Conservation (phyloP, 257 asterid species). For the Asclepias syriaca region DNA sequence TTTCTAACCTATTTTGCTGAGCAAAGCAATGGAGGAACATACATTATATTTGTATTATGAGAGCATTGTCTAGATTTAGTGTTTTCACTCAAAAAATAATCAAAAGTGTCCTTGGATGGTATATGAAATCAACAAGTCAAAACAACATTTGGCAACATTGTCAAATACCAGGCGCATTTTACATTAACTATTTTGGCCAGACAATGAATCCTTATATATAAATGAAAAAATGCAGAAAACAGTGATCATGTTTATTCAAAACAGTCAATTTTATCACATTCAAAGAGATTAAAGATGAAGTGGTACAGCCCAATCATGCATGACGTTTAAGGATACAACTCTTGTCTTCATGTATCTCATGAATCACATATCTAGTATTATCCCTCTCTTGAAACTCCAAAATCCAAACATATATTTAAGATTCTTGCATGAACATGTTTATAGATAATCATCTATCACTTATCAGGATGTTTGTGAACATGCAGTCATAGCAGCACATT, state of each 20-base stretch:
- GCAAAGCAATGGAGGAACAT: background rate
- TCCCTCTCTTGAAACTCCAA: background rate
- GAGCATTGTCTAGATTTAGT: background rate
- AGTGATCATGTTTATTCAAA: background rate
- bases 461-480: background rate
- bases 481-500: background rate
- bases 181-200: background rate
- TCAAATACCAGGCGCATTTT: background rate
- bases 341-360: background rate
- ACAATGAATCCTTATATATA: background rate
- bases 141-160: background rate
- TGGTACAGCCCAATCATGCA: background rate
- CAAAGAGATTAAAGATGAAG: background rate
- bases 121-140: background rate
- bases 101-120: background rate
- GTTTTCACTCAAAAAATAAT: background rate
- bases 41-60: background rate
- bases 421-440: background rate
- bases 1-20: background rate
- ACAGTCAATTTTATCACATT: background rate
- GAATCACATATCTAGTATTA: background rate
- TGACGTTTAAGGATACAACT: background rate
- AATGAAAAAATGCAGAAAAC: background rate
- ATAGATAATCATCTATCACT: background rate
- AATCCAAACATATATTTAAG: background rate